Evolutionary conservation across 768 basidiomycete species (phyloP), one percentile per base, ranked within the genome.

Genomic region (Podaxis mareebaensis): DNA sequence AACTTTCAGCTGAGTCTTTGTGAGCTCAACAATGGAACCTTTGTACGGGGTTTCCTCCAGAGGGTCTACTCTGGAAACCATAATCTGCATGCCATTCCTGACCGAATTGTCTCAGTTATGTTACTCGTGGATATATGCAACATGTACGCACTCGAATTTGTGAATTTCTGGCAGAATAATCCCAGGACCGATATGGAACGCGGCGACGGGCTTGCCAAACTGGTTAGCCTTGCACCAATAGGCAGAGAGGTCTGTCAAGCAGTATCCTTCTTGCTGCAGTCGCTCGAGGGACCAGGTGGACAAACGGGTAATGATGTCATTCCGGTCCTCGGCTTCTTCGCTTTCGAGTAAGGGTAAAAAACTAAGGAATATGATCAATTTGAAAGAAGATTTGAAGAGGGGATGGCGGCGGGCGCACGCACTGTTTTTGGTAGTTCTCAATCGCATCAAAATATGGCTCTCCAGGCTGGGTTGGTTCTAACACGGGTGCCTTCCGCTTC

Each of bases 261-360:
- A 84, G 68, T 92, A 93, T 0, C 93, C 93, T 67, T 90, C 88
- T n/a, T 82, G 76, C 66, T 80, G 75, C 48, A 94, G 75, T 22
- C 83, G 81, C 28, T 80, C 76, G 3, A 88, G 61, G 11, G 84
- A 78, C 93, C 92, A 93, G 15, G 81, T 83, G 1, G 85, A 78
- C 15, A 95, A 79, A 39, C 93, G 85, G 64, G 90, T 79, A 55
- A 79, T 79, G 24, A 91, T 70, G 1, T 84, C 78, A 1, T 81
- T 80, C 65, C 88, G 85, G 42, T 83, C 85, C 67, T 91, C 85
- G 0, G 77, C 79, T 70, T 89, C 86, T 73, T 95, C 93, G 12
- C 82, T 78, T 10, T 78, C 72, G 7, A 93, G 82, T 46, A 84
- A 77, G 20, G 74, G 70, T 38, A 76, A 10, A 66, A 83, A 84